Conservation (phyloP, 1,139 yeast genomes). For the Arxiozyma slooffiae region DNA sequence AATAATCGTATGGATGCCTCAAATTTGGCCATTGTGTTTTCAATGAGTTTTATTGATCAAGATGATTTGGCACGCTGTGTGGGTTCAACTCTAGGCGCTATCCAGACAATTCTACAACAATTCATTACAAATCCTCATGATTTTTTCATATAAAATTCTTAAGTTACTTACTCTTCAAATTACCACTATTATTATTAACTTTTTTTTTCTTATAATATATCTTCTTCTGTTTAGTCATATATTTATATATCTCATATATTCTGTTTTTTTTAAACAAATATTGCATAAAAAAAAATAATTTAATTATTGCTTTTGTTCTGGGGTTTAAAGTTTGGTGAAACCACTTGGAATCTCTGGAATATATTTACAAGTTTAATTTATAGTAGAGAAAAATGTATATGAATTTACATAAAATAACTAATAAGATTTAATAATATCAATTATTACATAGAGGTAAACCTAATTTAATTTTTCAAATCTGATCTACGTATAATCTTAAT, state of each 20-base stretch:
- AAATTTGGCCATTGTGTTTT: constrained; percentile 68
- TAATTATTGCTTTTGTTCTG: background rate
- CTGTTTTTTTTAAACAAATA: background rate
- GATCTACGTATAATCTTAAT: constrained; percentile 32
- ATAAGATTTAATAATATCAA: constrained; percentile 2
- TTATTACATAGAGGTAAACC: no score
- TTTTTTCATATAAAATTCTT: constrained; percentile 10
- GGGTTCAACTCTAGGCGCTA: constrained; percentile 36
- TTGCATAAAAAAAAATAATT: constrained; percentile 2
- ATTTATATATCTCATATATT: background rate
- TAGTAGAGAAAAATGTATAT: background rate
- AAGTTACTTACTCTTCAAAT: background rate
- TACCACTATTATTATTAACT: background rate
- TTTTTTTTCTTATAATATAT: no score
- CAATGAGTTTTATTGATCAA: constrained; percentile 46
- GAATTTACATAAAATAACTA: background rate
- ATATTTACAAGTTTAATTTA: constrained; percentile 2
- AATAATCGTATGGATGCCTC: constrained; percentile 70
- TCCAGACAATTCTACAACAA: constrained; percentile 33
- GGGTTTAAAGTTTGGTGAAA: background rate
- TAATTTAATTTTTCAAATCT: constrained; percentile 19
- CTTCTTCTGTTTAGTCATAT: background rate
- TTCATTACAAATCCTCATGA: constrained; percentile 32
- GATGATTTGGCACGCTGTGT: constrained; percentile 34
- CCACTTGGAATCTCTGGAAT: background rate